Percentiles rank a stretch among this genome's conserved stretches.
phyloP scores from a whole-genome alignment of 2,329 filamentous ascomycete species.

The Paracamarosporium sp. region DNA sequence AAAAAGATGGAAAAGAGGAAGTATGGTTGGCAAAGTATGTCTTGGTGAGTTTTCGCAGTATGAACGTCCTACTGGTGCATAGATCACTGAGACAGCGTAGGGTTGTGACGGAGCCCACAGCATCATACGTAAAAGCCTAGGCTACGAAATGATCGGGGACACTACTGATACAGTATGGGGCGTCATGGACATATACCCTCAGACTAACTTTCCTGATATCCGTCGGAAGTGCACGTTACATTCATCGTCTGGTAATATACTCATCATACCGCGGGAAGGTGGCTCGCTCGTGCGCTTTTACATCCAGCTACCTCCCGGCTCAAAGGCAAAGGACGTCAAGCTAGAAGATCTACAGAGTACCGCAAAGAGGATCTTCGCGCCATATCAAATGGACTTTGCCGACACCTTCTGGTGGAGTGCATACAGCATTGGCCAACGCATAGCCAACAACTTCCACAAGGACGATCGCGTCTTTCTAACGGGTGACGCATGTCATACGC shows the following conservation, averaged over 20 bases:
- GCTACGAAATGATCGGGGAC: constrained; percentile 66
- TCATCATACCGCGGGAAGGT: constrained; percentile 63
- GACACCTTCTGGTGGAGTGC: constrained; percentile 75
- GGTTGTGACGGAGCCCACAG: constrained; percentile 63
- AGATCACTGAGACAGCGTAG: constrained; percentile 40
- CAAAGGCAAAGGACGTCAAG: constrained; percentile 59
- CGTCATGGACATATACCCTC: constrained; percentile 60
- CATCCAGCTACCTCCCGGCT: constrained; percentile 62
- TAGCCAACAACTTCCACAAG: constrained; percentile 73
- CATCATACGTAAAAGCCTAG: constrained; percentile 57
- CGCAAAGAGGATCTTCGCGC: constrained; percentile 60
- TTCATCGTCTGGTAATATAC: constrained; percentile 52
- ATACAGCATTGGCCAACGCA: constrained; percentile 74
- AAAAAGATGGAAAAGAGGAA: constrained; percentile 37
- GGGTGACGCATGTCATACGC: constrained; percentile 72
- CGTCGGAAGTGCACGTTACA: constrained; percentile 58
- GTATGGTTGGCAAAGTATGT: constrained; percentile 48
- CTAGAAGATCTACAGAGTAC: constrained; percentile 61
- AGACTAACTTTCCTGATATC: constrained; percentile 59
- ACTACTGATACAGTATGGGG: constrained; percentile 65
- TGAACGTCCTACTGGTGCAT: not conserved
- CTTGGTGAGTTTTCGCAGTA: constrained; percentile 28
- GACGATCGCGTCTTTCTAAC: constrained; percentile 71
- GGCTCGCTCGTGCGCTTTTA: constrained; percentile 67
- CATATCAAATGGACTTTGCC: constrained; percentile 62